These are phyloP conservation scores for Penstemon newberryi DNA, from an alignment of 257 asterid genomes.

Conservation along the genomic window DNA sequence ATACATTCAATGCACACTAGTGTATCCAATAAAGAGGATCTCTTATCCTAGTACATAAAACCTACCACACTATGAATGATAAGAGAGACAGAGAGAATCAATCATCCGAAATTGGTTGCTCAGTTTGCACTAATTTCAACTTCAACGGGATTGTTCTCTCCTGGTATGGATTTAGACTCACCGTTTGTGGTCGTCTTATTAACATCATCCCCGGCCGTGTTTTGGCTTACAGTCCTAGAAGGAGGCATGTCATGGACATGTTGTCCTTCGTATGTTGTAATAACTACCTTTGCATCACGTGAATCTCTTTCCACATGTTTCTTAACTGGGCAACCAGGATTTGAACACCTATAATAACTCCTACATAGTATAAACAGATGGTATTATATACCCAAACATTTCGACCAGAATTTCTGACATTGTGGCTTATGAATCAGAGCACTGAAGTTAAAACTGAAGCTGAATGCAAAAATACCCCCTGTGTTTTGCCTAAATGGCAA, in stretches of 20 bases:
- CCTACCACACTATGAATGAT: constrained; percentile 20
- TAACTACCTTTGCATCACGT: constrained; percentile 66
- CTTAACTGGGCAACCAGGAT: constrained; percentile 79
- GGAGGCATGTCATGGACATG: constrained; percentile 67
- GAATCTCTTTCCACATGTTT: constrained; percentile 93
- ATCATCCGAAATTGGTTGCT: constrained; percentile 27
- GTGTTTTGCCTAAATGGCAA: no score
- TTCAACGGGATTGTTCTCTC: constrained; percentile 46
- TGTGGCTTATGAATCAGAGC: background rate
- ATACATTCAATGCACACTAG: constrained; percentile 32
- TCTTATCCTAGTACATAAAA: constrained; percentile 3
- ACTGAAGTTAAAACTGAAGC: background rate
- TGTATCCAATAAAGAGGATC: constrained; percentile 26
- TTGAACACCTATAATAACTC: constrained; percentile 92
- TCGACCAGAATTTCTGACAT: background rate
- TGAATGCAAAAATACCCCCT: no score
- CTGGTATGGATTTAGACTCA: constrained; percentile 52
- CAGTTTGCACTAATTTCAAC: constrained; percentile 62
- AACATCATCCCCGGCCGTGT: constrained; percentile 35
- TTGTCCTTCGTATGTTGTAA: constrained; percentile 82
- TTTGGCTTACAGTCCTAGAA: constrained; percentile 47
- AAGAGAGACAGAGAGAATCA: constrained; percentile 7
- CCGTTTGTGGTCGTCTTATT: constrained; percentile 35
- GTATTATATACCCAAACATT: constrained; percentile 6
- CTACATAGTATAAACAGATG: constrained; percentile 39